Evolutionary conservation across 1,284 basidiomycete species (phyloP).

Genomic region (Farysia itapuensis): DNA sequence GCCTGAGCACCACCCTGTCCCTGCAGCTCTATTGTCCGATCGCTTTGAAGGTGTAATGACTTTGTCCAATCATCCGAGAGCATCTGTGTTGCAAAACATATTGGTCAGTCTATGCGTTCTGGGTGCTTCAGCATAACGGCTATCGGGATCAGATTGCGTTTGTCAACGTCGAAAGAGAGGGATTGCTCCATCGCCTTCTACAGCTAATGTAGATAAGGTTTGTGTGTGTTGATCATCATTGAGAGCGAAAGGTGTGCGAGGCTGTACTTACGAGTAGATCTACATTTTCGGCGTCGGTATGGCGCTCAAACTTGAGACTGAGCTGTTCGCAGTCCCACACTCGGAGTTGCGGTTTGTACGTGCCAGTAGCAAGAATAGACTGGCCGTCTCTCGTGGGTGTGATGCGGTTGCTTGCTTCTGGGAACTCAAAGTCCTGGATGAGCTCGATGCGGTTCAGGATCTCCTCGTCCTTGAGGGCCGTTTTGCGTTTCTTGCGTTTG

Average conservation of each 20-base stretch:
- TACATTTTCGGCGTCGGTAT: constrained; percentile 94
- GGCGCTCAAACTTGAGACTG: constrained; percentile 91
- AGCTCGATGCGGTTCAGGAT: constrained; percentile 54
- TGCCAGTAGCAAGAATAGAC: constrained; percentile 89
- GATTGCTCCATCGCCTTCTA: too few species aligned
- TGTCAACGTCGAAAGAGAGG: too few species aligned
- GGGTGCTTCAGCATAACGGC: neutral
- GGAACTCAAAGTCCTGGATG: constrained; percentile 89
- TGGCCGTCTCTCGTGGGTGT: constrained; percentile 88
- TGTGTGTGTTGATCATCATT: constrained; percentile 32
- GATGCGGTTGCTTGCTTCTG: constrained; percentile 89
- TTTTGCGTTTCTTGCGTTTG: constrained; percentile 54
- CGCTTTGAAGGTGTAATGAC: constrained; percentile 91
- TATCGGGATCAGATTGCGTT: constrained; percentile 30
- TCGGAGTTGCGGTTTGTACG: constrained; percentile 96
- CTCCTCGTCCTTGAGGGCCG: constrained; percentile 42
- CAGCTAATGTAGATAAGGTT: constrained; percentile 54
- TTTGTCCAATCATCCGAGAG: constrained; percentile 99
- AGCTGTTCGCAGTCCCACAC: constrained; percentile 94
- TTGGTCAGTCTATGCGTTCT: neutral
- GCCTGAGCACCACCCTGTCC: constrained; percentile 92
- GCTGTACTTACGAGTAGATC: constrained; percentile 86
- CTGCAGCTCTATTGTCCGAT: constrained; percentile 91
- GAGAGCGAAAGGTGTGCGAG: neutral
- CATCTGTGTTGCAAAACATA: constrained; percentile 67